Percentiles rank a stretch among this genome's conserved stretches.
These are phyloP conservation scores for Aspergillus clavatus DNA, from an alignment of 2,329 filamentous ascomycete species.

Conservation along the genomic window DNA sequence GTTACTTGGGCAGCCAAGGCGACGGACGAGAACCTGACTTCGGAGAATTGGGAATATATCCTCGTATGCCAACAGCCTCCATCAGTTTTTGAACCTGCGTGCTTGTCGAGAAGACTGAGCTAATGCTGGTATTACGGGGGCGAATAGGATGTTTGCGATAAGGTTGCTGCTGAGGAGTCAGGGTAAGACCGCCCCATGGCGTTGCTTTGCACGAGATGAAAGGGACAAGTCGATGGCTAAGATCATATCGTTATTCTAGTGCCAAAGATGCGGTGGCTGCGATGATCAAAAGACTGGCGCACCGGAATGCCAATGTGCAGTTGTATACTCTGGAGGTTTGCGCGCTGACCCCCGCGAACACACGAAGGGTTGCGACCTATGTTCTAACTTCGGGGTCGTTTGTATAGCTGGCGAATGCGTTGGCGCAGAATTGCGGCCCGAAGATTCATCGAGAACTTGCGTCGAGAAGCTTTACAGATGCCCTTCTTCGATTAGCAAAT, in stretches of 20 bases:
- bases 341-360: background rate
- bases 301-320: constrained; percentile 93
- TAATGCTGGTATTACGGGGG: constrained; percentile 12
- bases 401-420: constrained; percentile 74
- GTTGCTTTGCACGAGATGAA: background rate
- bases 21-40: constrained; percentile 95
- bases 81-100: background rate
- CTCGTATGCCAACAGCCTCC: constrained; percentile 46
- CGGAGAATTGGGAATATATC: constrained; percentile 71
- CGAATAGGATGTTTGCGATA: constrained; percentile 58
- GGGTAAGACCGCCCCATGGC: constrained; percentile 30
- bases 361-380: background rate
- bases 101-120: constrained; percentile 9
- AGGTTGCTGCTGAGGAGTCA: constrained; percentile 49
- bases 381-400: constrained; percentile 4
- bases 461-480: constrained; percentile 89
- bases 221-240: constrained; percentile 10
- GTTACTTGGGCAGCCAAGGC: constrained; percentile 58
- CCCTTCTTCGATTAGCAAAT: constrained; percentile 80
- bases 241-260: constrained; percentile 27
- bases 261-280: constrained; percentile 82
- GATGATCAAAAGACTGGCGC: constrained; percentile 85
- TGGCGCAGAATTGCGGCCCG: constrained; percentile 86
- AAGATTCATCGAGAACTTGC: constrained; percentile 84
- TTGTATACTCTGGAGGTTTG: constrained; percentile 82